Percentiles rank a stretch among this genome's conserved stretches.
Conservation (phyloP, 2,329 filamentous ascomycete species). For the Arthrinium puccinioides region DNA sequence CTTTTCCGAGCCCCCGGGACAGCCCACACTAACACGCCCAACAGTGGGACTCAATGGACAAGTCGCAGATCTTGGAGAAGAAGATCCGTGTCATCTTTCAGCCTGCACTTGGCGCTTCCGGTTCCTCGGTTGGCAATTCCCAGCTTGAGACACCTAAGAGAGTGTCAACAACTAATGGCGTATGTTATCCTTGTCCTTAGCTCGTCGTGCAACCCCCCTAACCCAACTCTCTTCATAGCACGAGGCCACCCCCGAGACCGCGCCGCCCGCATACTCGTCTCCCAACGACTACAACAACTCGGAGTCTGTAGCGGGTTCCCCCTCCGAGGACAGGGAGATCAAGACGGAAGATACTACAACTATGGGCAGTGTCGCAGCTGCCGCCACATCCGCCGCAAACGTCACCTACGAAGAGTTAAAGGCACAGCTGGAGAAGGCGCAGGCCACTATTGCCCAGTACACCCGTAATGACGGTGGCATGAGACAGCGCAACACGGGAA, state of each 20-base stretch:
- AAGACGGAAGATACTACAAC: constrained; percentile 20
- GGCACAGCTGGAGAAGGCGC: constrained; percentile 66
- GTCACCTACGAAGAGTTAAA: constrained; percentile 54
- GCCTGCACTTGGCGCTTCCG: constrained; percentile 44
- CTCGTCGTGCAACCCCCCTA: too few species aligned
- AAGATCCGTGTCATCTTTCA: constrained; percentile 94
- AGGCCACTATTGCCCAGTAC: constrained; percentile 63
- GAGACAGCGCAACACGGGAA: constrained; percentile 67
- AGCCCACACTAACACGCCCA: constrained; percentile 12
- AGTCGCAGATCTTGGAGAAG: constrained; percentile 76
- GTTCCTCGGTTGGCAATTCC: constrained; percentile 13
- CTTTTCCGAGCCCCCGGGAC: constrained; percentile 9
- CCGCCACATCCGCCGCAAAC: constrained; percentile 37
- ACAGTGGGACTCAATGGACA: constrained; percentile 75
- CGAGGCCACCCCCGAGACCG: constrained; percentile 35
- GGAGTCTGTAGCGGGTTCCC: constrained; percentile 26
- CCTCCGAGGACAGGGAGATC: constrained; percentile 21
- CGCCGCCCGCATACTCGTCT: constrained; percentile 37
- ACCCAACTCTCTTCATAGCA: constrained; percentile 19
- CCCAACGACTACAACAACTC: constrained; percentile 27
- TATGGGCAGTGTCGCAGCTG: constrained; percentile 31
- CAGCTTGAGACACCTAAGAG: constrained; percentile 32
- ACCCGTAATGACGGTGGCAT: constrained; percentile 62
- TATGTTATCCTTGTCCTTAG: constrained; percentile 21
- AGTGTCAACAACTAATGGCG: constrained; percentile 30